Conservation (phyloP, 2,329 filamentous ascomycete genomes). For the Penicillium vulpinum region DNA sequence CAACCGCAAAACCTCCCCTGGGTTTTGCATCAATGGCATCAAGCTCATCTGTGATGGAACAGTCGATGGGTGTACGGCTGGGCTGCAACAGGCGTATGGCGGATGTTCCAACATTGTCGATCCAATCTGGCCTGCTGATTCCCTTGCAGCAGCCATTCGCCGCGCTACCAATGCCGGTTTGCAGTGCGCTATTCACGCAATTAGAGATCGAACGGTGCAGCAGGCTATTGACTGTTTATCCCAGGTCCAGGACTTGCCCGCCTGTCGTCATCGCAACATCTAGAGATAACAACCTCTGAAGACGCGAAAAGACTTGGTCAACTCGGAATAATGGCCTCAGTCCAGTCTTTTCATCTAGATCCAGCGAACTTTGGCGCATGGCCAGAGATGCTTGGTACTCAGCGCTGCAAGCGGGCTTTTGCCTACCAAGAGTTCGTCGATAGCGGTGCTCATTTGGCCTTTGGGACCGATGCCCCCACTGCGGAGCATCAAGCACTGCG, state of each 20-base stretch:
- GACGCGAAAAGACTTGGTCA: conserved; percentile 48
- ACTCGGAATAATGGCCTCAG: conserved; percentile 46
- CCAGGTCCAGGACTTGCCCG: conserved; percentile 22
- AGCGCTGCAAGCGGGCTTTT: conserved; percentile 49
- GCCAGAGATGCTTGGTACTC: conserved; percentile 45
- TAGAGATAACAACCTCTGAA: conserved; percentile 50
- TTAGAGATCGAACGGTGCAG: conserved; percentile 50
- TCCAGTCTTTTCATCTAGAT: conserved; percentile 42
- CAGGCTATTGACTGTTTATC: conserved; percentile 43
- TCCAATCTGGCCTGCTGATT: conserved; percentile 47
- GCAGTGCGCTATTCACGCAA: conserved; percentile 54
- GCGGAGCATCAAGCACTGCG: conserved; percentile 46
- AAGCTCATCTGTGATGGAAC: conserved; percentile 54
- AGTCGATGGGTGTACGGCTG: conserved; percentile 47
- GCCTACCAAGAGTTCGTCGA: conserved; percentile 52
- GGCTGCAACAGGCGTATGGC: conserved; percentile 38
- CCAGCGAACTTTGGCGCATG: conserved; percentile 51
- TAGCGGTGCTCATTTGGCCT: conserved; percentile 44
- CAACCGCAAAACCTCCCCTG: conserved; percentile 43
- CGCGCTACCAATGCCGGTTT: conserved; percentile 46
- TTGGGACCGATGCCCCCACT: conserved; percentile 53
- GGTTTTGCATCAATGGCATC: conserved; percentile 50
- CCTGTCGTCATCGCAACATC: conserved; percentile 49
- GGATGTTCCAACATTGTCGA: conserved; percentile 38
- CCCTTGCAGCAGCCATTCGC: conserved; percentile 45